Conservation (phyloP, 768 basidiomycete genomes). For the Leucosporidium creatinivorum region DNA sequence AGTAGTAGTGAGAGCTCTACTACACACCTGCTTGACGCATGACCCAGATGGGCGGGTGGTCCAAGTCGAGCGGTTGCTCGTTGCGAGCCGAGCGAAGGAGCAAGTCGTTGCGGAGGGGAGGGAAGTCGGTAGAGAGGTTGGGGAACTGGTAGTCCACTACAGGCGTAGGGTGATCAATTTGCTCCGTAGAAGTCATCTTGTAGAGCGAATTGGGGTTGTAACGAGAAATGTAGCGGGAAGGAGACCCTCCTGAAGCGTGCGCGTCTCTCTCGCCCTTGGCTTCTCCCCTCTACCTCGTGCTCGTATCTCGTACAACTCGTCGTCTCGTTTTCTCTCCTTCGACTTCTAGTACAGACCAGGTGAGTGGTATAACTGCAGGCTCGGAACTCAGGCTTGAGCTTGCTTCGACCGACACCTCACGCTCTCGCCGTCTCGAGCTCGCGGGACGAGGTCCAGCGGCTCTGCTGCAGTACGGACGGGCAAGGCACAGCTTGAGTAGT, state of each 20-base stretch:
- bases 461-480: no score
- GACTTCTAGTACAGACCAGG: no score
- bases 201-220: not conserved
- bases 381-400: no score
- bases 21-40: slow-evolving; percentile 31
- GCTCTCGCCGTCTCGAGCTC: no score
- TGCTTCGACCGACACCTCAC: no score
- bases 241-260: not conserved
- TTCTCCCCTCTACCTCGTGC: no score
- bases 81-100: not conserved
- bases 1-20: not conserved
- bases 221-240: not conserved
- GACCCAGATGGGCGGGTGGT: slow-evolving; percentile 36
- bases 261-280: no score
- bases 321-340: no score
- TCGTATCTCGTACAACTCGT: no score
- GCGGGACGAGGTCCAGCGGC: no score
- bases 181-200: not conserved
- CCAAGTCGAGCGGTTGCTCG: slow-evolving; percentile 6
- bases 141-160: slow-evolving; percentile 30
- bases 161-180: slow-evolving; percentile 23
- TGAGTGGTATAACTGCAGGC: no score
- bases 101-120: slow-evolving; percentile 45
- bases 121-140: slow-evolving; percentile 17
- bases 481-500: no score